Base-by-base conservation (phyloP, 768 basidiomycete species). In the Termitomyces sp. region DNA sequence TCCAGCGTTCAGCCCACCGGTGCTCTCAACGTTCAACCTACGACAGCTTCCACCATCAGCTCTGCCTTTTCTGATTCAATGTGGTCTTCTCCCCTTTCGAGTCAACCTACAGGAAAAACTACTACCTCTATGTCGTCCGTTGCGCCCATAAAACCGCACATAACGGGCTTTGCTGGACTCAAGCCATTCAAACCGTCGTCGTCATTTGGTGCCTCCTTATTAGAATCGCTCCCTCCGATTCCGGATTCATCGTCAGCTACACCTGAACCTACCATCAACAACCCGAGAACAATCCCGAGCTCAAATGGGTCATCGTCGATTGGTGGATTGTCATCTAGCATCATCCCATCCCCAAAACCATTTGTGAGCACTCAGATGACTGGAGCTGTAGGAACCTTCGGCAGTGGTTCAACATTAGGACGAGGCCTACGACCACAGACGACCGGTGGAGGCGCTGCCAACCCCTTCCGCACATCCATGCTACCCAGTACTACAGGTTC, bases 121-220 rank as follows among this genome's bases (percentile, higher is more conserved):
- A 67, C 66, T 31, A 61, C 70, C 7, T 67, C 70, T n/a, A 63
- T 66, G 48, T 62, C 68, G 9, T 71, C 73, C 20, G 61, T 68
- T 5, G 60, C 70, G 11, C 68, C 72, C 9, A 55, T 83, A 37
- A 77, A 79, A 60, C 70, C 81, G 5, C 83, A 85, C 56, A 64
- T 76, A 32, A 84, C 83, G 17, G 83, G 83, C 4, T 80, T 83
- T 45, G 77, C 81, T 31, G 88, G 86, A 5, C 71, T 92, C 65
- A 92, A 89, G 69, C 84, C 89, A 6, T 94, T 94, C 79, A 92
- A 92, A 68, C 92, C 92, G 2, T 81, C 87, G 2, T 89, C 87
- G 2, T 87, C 83, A 46, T 94, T 94, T 69, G 92, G 92, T 36
- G 86, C 89, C 38, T 84, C 86, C 15, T 70, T 94, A 45, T 67